A percentile compares a stretch with the other conserved stretches of the same genome.
Evolutionary conservation across 2,329 filamentous ascomycete species (phyloP).

Genomic region (Colletotrichum melonis): DNA sequence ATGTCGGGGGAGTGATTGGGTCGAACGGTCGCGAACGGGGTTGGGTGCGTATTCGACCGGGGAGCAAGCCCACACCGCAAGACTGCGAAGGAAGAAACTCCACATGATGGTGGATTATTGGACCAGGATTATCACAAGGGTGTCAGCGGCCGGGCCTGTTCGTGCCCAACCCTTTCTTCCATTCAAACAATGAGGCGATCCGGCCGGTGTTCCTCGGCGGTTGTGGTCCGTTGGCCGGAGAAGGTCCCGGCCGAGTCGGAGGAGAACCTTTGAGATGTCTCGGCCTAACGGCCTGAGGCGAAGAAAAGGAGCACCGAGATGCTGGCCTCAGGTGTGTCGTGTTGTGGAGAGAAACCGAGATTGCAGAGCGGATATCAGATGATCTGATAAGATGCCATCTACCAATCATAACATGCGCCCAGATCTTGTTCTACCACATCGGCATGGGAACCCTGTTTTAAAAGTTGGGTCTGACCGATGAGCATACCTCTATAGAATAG

Average conservation of each 20-base stretch:
- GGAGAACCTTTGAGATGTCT: neutral
- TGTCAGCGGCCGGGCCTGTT: slow-evolving; percentile 11
- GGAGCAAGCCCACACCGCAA: slow-evolving; percentile 26
- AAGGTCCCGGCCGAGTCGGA: neutral
- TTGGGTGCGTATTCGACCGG: slow-evolving; percentile 6
- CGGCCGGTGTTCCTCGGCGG: neutral
- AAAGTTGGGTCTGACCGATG: neutral
- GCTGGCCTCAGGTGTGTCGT: neutral
- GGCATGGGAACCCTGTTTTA: neutral
- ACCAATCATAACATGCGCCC: neutral
- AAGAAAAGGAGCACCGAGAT: neutral
- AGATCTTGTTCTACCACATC: neutral
- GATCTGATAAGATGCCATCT: slow-evolving; percentile 16
- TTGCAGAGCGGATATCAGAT: slow-evolving; percentile 12
- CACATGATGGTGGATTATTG: slow-evolving; percentile 7
- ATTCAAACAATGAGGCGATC: neutral
- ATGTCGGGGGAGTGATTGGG: slow-evolving; percentile 23
- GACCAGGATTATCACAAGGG: slow-evolving; percentile 8
- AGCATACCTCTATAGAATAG: neutral
- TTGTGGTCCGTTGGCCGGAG: neutral
- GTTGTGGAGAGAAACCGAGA: neutral
- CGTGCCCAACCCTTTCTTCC: slow-evolving; percentile 15
- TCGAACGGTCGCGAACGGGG: neutral
- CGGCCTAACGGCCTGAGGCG: neutral
- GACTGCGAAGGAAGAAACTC: slow-evolving; percentile 14